Base-by-base conservation (phyloP, 2,329 filamentous ascomycete species). In the Alternaria longipes region DNA sequence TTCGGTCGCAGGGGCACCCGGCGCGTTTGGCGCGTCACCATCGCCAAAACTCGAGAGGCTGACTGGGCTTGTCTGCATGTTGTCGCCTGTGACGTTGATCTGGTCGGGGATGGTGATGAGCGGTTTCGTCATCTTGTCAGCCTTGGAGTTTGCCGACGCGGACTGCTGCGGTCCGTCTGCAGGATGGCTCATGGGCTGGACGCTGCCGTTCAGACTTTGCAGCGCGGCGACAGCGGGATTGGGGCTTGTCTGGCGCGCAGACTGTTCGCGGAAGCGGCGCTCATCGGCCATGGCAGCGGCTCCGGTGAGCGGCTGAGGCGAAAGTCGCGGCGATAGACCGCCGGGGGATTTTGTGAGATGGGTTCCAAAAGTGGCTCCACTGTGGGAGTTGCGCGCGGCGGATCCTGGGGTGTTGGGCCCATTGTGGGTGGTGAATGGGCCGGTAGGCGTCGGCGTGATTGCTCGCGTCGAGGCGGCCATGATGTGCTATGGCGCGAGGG, bases 11-110 rank as follows among this genome's bases (percentile, higher is more conserved):
- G 86, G 84, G 36, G 80, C 81, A 26, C 83, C 82, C 14, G 79
- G 76, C 53, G 77, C 80, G 32, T 79, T 77, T 16, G 79, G 77
- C 55, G 80, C 82, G 45, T 88, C 85, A 16, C 81, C 73, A 26
- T 85, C 83, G 44, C 82, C 84, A 68, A 86, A 85, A 65, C 84
- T 85, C 9, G 83, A 83, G 54, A 85, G 74, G 70, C 84, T 87
- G 42, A 83, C 81, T 7, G 85, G 81, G 68, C 83, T 86, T 34
- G 82, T 81, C 68, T 87, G 84, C 63, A 83, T 79, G 61, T 75
- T 78, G 41, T 83, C 81, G 54, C 81, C 73, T 16, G 76, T 77
- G 54, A 78, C 71, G 30, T 68, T 71, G 40, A 59, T 65, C 42
- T 75, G 70, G 34, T 85, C 83, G 22, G 83, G 80, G 9, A 86